A percentile compares a stretch with the other conserved stretches of the same genome.
These are phyloP conservation scores for Alternaria sp. DNA, from an alignment of 2,329 filamentous ascomycete species.

Conservation along the genomic window DNA sequence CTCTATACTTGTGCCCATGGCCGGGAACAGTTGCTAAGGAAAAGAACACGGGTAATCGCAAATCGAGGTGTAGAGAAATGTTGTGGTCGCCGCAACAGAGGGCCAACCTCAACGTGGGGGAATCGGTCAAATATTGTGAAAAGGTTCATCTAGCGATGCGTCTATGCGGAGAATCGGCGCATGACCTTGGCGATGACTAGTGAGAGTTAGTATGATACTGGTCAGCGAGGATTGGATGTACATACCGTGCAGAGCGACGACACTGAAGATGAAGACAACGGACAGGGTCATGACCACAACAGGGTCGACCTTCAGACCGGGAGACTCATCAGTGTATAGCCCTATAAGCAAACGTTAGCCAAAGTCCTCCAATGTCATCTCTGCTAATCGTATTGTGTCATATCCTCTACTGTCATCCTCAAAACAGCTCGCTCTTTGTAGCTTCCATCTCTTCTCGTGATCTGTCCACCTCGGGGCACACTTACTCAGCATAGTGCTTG, in stretches of 20 bases:
- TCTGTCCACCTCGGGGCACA: constrained; percentile 33
- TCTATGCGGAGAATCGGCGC: constrained; percentile 76
- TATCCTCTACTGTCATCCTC: background rate
- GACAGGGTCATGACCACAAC: constrained; percentile 96
- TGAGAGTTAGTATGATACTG: constrained; percentile 24
- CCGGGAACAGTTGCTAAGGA: constrained; percentile 13
- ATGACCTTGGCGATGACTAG: constrained; percentile 95
- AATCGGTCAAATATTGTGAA: constrained; percentile 18
- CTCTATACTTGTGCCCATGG: constrained; percentile 23
- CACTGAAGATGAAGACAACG: constrained; percentile 98
- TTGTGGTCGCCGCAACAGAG: constrained; percentile 31
- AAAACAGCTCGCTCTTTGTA: background rate
- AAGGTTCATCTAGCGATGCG: background rate
- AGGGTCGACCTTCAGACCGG: constrained; percentile 95
- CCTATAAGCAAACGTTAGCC: constrained; percentile 58
- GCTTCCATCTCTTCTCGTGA: background rate
- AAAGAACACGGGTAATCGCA: constrained; percentile 13
- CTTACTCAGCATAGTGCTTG: constrained; percentile 97
- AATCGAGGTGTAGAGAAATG: constrained; percentile 7
- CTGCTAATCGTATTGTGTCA: background rate
- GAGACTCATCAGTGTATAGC: constrained; percentile 98
- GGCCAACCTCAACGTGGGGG: constrained; percentile 22
- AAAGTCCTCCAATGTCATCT: background rate
- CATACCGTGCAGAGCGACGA: constrained; percentile 96
- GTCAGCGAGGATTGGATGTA: background rate